Percentiles rank a stretch among this genome's conserved stretches.
Evolutionary conservation across 257 asterid species (phyloP).

Genomic region (Ilex asprella): DNA sequence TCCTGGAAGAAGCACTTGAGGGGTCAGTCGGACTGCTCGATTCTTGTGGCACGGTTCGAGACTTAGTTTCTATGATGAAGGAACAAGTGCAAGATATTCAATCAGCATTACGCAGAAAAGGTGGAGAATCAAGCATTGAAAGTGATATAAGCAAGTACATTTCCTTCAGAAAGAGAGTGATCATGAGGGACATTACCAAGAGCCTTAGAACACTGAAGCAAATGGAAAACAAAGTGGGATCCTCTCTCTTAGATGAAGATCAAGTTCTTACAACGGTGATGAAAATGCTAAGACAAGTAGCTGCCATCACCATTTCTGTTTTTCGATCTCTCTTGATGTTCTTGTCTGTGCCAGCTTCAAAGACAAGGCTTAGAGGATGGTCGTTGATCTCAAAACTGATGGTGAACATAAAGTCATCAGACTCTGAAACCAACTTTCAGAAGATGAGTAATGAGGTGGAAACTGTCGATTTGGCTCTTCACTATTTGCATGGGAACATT

Average conservation of each 20-base stretch:
- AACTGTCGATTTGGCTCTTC: constrained; percentile 35
- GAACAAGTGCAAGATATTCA: constrained; percentile 47
- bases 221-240: constrained; percentile 24
- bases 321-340: constrained; percentile 36
- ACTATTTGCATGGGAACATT: constrained; percentile 20
- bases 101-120: constrained; percentile 63
- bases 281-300: constrained; percentile 27
- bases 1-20: constrained; percentile 36
- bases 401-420: constrained; percentile 24
- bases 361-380: constrained; percentile 24
- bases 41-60: constrained; percentile 42
- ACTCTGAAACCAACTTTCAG: background rate
- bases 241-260: constrained; percentile 8
- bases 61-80: constrained; percentile 29
- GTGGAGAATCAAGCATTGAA: constrained; percentile 30
- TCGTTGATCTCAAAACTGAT: constrained; percentile 26
- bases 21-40: constrained; percentile 51
- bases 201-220: constrained; percentile 43
- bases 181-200: constrained; percentile 32
- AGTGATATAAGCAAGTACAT: constrained; percentile 29
- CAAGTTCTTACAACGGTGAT: constrained; percentile 9
- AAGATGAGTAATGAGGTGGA: constrained; percentile 25
- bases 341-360: constrained; percentile 40
- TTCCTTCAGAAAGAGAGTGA: constrained; percentile 39
- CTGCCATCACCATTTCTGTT: constrained; percentile 17